Conservation (phyloP, 176 grass and related monocot genomes). For the Ensete glaucum region DNA sequence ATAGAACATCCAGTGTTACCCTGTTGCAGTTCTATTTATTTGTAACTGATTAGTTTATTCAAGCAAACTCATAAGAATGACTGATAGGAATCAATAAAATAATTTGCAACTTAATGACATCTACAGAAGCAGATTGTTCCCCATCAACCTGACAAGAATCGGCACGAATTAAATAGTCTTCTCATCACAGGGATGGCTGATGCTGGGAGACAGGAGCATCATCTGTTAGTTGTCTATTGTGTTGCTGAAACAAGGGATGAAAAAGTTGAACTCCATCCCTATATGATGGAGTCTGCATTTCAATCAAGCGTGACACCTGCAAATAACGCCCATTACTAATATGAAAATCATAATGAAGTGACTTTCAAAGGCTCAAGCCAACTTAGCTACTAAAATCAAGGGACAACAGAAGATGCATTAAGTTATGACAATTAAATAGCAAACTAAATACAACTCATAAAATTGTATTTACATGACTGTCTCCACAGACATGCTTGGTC, state of each 20-base stretch:
- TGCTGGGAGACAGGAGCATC: neutral
- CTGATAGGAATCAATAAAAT: too few species aligned
- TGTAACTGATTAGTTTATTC: too few species aligned
- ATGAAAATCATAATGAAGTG: neutral
- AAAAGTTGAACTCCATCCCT: constrained; percentile 36
- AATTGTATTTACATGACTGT: too few species aligned
- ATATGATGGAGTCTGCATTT: constrained; percentile 77
- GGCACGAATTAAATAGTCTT: neutral
- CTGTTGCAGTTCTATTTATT: too few species aligned
- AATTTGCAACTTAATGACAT: too few species aligned
- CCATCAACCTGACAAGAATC: neutral
- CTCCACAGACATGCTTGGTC: too few species aligned
- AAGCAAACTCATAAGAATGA: too few species aligned
- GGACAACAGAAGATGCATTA: neutral
- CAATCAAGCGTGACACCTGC: constrained; percentile 79
- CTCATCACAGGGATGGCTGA: constrained; percentile 3
- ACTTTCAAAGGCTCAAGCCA: too few species aligned
- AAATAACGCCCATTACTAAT: neutral
- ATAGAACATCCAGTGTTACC: too few species aligned
- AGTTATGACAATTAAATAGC: neutral
- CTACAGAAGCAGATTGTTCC: neutral
- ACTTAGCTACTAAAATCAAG: too few species aligned
- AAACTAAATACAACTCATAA: too few species aligned
- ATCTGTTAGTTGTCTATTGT: too few species aligned
- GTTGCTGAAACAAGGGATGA: constrained; percentile 31